Evolutionary conservation across 2,329 filamentous ascomycete genomes (phyloP).

Genomic region (Ophiostoma sp.): DNA sequence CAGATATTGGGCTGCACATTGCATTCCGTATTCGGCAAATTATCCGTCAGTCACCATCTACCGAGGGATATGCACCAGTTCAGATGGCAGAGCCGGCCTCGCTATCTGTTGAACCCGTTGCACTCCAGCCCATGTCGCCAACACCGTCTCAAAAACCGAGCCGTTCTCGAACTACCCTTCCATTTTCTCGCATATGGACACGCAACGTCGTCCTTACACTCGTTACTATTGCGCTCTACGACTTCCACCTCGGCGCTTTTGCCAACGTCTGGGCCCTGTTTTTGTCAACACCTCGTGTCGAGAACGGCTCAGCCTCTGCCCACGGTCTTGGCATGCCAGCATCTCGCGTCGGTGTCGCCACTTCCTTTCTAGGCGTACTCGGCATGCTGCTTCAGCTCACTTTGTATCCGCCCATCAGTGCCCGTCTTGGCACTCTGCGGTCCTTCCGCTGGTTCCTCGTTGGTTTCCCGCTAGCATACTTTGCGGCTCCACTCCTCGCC

Average conservation of each 20-base stretch:
- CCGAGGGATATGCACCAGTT: slow-evolving; percentile 9
- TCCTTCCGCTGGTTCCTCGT: slow-evolving; percentile 66
- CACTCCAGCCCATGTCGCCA: background rate
- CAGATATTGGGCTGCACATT: slow-evolving; percentile 47
- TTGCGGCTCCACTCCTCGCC: slow-evolving; percentile 66
- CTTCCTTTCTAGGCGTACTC: slow-evolving; percentile 67
- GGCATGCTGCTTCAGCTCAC: slow-evolving; percentile 69
- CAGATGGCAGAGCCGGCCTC: background rate
- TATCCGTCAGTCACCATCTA: background rate
- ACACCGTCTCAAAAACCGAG: background rate
- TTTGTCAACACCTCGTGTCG: slow-evolving; percentile 63
- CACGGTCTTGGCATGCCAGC: slow-evolving; percentile 68
- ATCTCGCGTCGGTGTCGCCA: slow-evolving; percentile 66
- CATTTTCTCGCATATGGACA: slow-evolving; percentile 48
- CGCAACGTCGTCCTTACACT: slow-evolving; percentile 54
- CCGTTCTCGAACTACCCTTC: slow-evolving; percentile 31
- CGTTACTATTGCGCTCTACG: slow-evolving; percentile 65
- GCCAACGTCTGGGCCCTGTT: slow-evolving; percentile 69
- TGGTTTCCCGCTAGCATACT: slow-evolving; percentile 68
- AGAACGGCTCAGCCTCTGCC: slow-evolving; percentile 42
- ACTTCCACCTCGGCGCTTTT: slow-evolving; percentile 70
- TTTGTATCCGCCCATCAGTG: slow-evolving; percentile 66
- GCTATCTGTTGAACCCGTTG: background rate
- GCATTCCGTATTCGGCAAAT: slow-evolving; percentile 23
- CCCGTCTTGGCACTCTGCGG: slow-evolving; percentile 63